Evolutionary conservation across 768 basidiomycete genomes (phyloP).

Genomic region (Chalciporus piperatus): DNA sequence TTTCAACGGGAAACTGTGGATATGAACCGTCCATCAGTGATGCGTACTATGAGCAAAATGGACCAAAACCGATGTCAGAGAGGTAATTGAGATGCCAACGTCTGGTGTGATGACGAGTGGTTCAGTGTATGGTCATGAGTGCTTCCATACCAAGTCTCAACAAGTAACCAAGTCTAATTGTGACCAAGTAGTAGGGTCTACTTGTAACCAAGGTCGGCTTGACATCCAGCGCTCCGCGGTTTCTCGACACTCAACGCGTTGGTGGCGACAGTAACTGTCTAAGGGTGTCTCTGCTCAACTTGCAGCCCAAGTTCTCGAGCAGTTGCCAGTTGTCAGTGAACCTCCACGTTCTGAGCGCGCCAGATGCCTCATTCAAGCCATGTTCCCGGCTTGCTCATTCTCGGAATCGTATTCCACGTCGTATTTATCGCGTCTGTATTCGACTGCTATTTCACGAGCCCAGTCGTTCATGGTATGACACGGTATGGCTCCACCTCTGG

Average conservation of each 20-base stretch:
- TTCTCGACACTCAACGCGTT: too few species aligned
- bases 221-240: too few species aligned
- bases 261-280: background rate
- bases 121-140: too few species aligned
- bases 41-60: too few species aligned
- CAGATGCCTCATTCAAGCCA: slow-evolving; percentile 17
- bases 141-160: background rate
- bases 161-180: too few species aligned
- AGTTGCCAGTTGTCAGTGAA: too few species aligned
- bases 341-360: background rate
- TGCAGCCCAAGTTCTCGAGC: too few species aligned
- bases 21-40: background rate
- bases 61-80: background rate
- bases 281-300: background rate
- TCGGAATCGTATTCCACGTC: slow-evolving; percentile 74
- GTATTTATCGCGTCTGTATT: slow-evolving; percentile 71
- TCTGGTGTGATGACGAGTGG: background rate
- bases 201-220: too few species aligned
- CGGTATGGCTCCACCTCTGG: slow-evolving; percentile 44
- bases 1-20: too few species aligned
- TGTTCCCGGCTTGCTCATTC: slow-evolving; percentile 46
- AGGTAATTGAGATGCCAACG: background rate
- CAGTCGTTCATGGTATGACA: slow-evolving; percentile 76
- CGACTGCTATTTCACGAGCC: slow-evolving; percentile 86
- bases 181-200: too few species aligned